Base-by-base conservation (phyloP, 169 alveolate genomes). In the Theileria parva region DNA sequence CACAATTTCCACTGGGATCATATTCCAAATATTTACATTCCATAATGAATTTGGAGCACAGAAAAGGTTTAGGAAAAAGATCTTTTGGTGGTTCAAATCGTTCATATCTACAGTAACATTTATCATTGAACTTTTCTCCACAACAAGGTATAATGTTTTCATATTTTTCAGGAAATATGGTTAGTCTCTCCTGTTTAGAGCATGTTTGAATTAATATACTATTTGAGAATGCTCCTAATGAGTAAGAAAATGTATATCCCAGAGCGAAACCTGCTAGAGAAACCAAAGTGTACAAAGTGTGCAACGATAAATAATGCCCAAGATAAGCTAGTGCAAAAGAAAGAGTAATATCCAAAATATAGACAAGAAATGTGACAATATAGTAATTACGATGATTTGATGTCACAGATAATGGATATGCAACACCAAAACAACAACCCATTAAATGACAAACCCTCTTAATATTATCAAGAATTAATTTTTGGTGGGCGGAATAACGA, bases 361-460 rank as follows among this genome's bases (percentile, higher is more conserved):
- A 70, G 11, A 64, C 51, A 9, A 3, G 4, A 70, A 34, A 19
- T 50, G 74, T 65, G 50, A 21, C 8, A 11, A 21, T 65, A 11
- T 37, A 37, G 11, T 19, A 65, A 65, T 34, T 6, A 30, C 9
- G 11, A 21, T 65, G 74, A 34, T 34, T 39, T 65, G n/a, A 4
- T 6, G 73, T 30, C 4, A 30, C 55, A 21, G 78, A 70, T 27
- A 9, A 3, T 25, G 79, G 79, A 72, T 15, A 72, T 27, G 37
- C 15, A 6, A 23, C 28, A 1, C 79, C 79, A 12, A 60, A 25
- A n/a, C 77, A 72, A n/a, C 79, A 27, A 5, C 79, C 79, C 13
- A 72, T 9, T 1, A 72, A 5, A 12, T 57, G 79, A 9, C 78
- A 72, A 21, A 72, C 23, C 37, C 21, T n/a, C 70, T 25, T 48